These are phyloP conservation scores for Jackrogersella minutella DNA, from an alignment of 495 filamentous ascomycete species.

Conservation along the genomic window DNA sequence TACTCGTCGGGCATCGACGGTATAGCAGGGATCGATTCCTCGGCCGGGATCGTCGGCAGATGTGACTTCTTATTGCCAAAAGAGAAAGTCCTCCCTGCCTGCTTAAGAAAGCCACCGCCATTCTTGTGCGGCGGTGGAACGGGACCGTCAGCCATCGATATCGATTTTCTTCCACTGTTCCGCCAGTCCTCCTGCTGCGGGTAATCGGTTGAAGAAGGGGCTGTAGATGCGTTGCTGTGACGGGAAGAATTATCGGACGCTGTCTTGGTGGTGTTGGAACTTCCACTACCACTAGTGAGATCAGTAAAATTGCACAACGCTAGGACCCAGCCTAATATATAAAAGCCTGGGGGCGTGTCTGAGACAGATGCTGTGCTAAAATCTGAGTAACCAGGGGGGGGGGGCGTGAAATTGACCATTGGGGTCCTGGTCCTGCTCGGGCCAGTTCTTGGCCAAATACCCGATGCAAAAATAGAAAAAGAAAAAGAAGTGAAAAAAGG, in stretches of 20 bases:
- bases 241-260: slow-evolving; percentile 73
- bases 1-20: slow-evolving; percentile 43
- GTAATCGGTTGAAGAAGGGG: slow-evolving; percentile 74
- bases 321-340: slow-evolving; percentile 38
- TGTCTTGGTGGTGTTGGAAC: slow-evolving; percentile 69
- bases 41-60: slow-evolving; percentile 53
- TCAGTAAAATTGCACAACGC: slow-evolving; percentile 45
- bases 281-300: slow-evolving; percentile 65
- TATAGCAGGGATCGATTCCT: slow-evolving; percentile 50
- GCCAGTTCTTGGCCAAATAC: slow-evolving; percentile 48
- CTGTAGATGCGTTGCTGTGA: slow-evolving; percentile 75
- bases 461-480: slow-evolving; percentile 47
- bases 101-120: slow-evolving; percentile 62
- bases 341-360: slow-evolving; percentile 24
- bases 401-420: slow-evolving; percentile 38
- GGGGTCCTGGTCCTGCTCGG: slow-evolving; percentile 50
- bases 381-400: slow-evolving; percentile 39
- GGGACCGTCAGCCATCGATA: slow-evolving; percentile 60
- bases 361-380: slow-evolving; percentile 47
- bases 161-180: slow-evolving; percentile 53
- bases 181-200: slow-evolving; percentile 63
- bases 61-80: slow-evolving; percentile 67
- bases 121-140: slow-evolving; percentile 65
- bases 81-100: slow-evolving; percentile 77
- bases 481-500: not conserved